Conservation (phyloP, 208 protist species). For the Crithidia brevicula region DNA sequence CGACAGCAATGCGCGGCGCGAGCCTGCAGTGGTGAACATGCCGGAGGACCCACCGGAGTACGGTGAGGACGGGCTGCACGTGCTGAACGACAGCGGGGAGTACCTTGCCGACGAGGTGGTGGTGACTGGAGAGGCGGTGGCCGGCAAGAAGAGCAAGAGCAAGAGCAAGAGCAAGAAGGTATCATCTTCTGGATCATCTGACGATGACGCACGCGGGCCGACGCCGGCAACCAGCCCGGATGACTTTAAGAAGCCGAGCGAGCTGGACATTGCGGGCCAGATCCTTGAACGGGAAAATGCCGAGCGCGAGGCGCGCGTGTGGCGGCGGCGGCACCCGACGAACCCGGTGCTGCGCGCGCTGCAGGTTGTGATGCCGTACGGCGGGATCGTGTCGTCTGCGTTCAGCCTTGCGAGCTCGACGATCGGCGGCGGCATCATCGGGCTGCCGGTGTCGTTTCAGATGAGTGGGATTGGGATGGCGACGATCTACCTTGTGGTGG, state of each 20-base stretch:
- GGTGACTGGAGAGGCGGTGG: not conserved
- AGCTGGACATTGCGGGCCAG: constrained; percentile 25
- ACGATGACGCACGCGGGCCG: not conserved
- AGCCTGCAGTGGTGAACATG: constrained; percentile 9
- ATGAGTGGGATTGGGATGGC: constrained; percentile 58
- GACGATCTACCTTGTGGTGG: constrained; percentile 31
- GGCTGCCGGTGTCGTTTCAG: constrained; percentile 56
- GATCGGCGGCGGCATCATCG: constrained; percentile 70
- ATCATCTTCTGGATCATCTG: not conserved
- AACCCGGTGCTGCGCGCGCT: constrained; percentile 38
- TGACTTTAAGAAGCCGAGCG: constrained; percentile 6
- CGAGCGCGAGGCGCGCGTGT: constrained; percentile 38
- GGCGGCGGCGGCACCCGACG: constrained; percentile 46
- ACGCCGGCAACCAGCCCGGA: not conserved
- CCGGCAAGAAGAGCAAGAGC: not conserved
- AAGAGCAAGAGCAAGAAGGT: constrained; percentile 6
- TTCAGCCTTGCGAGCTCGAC: constrained; percentile 75
- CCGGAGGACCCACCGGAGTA: constrained; percentile 47
- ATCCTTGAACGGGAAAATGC: constrained; percentile 25
- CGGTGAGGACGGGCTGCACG: constrained; percentile 39
- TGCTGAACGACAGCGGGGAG: constrained; percentile 37
- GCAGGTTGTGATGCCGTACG: constrained; percentile 56
- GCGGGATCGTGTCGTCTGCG: constrained; percentile 41
- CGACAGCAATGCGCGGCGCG: not conserved
- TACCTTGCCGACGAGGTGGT: constrained; percentile 12